Evolutionary conservation across 805 yeast genomes (phyloP).

Genomic region (Saccharomycopsis javanensis): DNA sequence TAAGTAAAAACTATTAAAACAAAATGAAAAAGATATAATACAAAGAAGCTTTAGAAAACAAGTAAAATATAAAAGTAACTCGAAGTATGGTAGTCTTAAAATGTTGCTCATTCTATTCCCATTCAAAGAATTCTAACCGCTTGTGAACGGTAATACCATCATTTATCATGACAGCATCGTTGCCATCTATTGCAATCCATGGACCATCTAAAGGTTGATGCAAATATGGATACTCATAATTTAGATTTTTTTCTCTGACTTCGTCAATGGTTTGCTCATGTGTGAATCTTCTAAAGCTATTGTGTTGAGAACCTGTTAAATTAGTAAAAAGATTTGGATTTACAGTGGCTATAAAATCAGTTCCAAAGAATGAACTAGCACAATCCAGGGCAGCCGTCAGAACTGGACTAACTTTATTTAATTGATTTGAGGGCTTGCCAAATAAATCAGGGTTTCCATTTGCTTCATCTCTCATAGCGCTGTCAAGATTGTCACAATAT

Average conservation of each 20-base stretch:
- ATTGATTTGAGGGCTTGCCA: neutral
- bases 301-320: neutral
- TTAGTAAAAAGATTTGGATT: slow-evolving; percentile 13
- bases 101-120: slow-evolving; percentile 28
- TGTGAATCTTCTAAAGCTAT: neutral
- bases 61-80: neutral
- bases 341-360: slow-evolving; percentile 13
- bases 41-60: neutral
- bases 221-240: slow-evolving; percentile 70
- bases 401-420: slow-evolving; percentile 7
- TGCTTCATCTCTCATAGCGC: neutral
- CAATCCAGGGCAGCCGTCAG: slow-evolving; percentile 12
- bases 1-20: neutral
- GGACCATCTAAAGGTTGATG: slow-evolving; percentile 74
- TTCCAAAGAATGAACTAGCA: slow-evolving; percentile 3
- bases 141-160: slow-evolving; percentile 31
- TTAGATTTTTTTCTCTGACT: slow-evolving; percentile 57
- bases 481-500: slow-evolving; percentile 5
- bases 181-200: slow-evolving; percentile 60
- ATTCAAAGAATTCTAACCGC: slow-evolving; percentile 31
- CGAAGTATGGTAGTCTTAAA: neutral
- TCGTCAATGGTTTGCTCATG: slow-evolving; percentile 56
- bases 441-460: neutral
- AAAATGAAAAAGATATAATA: neutral
- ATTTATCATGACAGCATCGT: slow-evolving; percentile 41